Base-by-base conservation (phyloP, 75 land plant genomes). In the Isoetes taiwanensis region DNA sequence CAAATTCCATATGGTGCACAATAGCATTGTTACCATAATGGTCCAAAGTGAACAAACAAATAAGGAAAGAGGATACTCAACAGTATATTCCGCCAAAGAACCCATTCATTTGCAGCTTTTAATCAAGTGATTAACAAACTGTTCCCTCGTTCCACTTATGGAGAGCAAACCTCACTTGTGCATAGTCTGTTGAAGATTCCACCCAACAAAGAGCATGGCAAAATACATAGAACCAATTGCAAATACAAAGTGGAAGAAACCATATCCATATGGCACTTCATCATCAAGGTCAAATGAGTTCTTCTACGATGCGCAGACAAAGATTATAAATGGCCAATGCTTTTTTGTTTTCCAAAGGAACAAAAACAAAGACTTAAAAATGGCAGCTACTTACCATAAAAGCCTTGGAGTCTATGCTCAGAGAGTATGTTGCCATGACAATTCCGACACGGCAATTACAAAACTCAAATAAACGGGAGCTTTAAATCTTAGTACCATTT, bases 241-340 rank as follows among this genome's bases (percentile, higher is more conserved):
- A 66, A 93, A 93, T 24, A 93, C 96, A 43, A 93, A 77, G 61
- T 88, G 98, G 71, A 93, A 93, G 76, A 93, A 93, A 1, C 98
- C 98, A 77, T 87, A 93, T 31, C 86, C 76, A 43, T 93, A 93
- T 35, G 98, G 98, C 24, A 88, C 81, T 39, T 77, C 82, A 61
- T 87, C 88, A 30, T 83, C 84, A 2, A 57, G 26, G 11, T 59
- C 54, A 11, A 41, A 43, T 37, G 74, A 78, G 14, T 66, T 75
- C 33, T 72, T 73, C 34, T 54, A 61, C 64, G 9, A 9, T n/a
- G n/a, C n/a, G n/a, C n/a, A n/a, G n/a, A n/a, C n/a, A n/a, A n/a
- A n/a, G n/a, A n/a, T n/a, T 3, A n/a, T 5, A 6, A 54, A 37
- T 10, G 39, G 39, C 14, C 9, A 10, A 37, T 10, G 39, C 39